phyloP scores from a whole-genome alignment of 805 yeast genomes.

The Candida krabiensis region DNA sequence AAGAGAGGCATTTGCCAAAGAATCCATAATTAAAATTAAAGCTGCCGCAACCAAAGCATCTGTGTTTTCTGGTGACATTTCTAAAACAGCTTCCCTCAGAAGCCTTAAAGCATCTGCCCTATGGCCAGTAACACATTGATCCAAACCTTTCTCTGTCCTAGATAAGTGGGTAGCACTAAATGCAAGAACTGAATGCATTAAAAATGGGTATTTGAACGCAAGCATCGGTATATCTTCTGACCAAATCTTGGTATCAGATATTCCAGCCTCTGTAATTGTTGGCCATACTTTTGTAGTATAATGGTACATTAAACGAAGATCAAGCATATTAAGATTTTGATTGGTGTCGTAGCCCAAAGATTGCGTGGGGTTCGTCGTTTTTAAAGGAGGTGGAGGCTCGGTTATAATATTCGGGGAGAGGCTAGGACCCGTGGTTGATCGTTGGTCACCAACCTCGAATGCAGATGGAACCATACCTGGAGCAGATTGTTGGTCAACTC shows the following conservation, averaged over 20 bases:
- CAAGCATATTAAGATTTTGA: conserved; percentile 60
- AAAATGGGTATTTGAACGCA: conserved; percentile 83
- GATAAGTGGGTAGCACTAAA: conserved; percentile 91
- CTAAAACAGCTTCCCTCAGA: conserved; percentile 80
- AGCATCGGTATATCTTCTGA: conserved; percentile 81
- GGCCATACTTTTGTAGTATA: conserved; percentile 82
- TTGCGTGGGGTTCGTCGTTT: conserved; percentile 15
- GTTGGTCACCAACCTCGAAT: conserved; percentile 3
- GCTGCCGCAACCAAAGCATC: conserved; percentile 95
- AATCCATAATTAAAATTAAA: conserved; percentile 84
- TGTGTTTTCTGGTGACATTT: conserved; percentile 79
- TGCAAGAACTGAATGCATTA: conserved; percentile 90
- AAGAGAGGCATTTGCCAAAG: conserved; percentile 83
- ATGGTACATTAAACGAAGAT: conserved; percentile 81
- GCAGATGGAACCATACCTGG: background rate
- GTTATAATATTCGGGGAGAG: conserved; percentile 32
- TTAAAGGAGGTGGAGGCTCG: conserved; percentile 27
- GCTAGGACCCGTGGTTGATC: conserved; percentile 19
- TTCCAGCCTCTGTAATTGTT: conserved; percentile 88
- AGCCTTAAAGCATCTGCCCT: conserved; percentile 82
- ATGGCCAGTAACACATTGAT: conserved; percentile 80
- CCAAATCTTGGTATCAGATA: conserved; percentile 85
- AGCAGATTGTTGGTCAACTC: background rate
- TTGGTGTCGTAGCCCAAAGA: conserved; percentile 25
- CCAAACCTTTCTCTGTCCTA: conserved; percentile 71